phyloP scores from a whole-genome alignment of 768 basidiomycete genomes.

The Plicaturopsis crispa region DNA sequence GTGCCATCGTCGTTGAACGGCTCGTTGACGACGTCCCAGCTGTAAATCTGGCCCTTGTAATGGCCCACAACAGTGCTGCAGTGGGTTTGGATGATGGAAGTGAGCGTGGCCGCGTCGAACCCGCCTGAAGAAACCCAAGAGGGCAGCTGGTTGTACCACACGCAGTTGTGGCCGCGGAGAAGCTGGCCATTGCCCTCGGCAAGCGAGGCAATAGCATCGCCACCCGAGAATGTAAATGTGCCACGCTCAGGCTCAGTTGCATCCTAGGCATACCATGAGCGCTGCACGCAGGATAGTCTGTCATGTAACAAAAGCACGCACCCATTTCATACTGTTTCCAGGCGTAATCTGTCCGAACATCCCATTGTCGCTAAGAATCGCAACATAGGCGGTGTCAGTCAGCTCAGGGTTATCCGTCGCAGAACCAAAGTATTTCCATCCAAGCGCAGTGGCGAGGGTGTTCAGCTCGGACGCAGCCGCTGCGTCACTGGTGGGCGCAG shows the following conservation, averaged over 20 bases:
- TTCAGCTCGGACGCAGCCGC: conserved; percentile 18
- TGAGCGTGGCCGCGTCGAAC: conserved; percentile 33
- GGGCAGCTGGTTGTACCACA: conserved; percentile 48
- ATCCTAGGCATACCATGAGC: too few relatives aligned
- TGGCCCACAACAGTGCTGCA: conserved; percentile 41
- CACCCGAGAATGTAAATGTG: conserved; percentile 20
- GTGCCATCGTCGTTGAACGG: conserved; percentile 35
- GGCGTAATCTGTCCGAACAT: conserved; percentile 38
- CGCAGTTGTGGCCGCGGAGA: conserved; percentile 38
- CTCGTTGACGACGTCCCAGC: conserved; percentile 9
- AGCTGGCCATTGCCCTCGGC: conserved; percentile 22
- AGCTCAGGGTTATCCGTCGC: conserved; percentile 42
- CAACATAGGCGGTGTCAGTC: conserved; percentile 27
- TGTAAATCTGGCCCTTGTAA: conserved; percentile 38
- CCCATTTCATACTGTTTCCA: conserved; percentile 40
- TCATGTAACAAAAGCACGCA: too few relatives aligned
- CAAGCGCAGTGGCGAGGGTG: conserved; percentile 27
- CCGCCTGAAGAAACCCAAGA: conserved; percentile 37
- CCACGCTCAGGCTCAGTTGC: conserved; percentile 24
- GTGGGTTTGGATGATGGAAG: conserved; percentile 39
- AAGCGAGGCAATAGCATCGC: conserved; percentile 22
- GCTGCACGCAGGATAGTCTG: too few relatives aligned
- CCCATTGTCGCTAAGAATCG: conserved; percentile 25
- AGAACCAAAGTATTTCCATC: conserved; percentile 39
- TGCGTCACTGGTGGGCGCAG: conserved; percentile 10